Conservation (phyloP, 495 filamentous ascomycete species). For the Talaromyces proteolyticus region DNA sequence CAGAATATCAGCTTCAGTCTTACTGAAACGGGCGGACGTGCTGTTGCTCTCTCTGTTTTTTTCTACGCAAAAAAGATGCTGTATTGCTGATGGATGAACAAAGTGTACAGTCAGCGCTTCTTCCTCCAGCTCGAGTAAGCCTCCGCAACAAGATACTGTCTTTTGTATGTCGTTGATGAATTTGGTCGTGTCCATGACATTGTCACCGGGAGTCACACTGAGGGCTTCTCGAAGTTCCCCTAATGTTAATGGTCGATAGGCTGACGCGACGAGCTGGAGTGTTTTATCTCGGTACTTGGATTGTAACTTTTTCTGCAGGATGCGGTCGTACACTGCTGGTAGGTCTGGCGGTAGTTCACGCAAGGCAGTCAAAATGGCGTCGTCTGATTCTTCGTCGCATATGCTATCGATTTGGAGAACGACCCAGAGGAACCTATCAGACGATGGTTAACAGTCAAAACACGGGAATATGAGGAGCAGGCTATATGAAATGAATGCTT, state of each 20-base stretch:
- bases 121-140: constrained; percentile 37
- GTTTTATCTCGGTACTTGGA: constrained; percentile 9
- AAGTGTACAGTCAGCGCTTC: constrained; percentile 32
- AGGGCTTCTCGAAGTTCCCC: constrained; percentile 38
- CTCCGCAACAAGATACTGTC: constrained; percentile 30
- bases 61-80: constrained; percentile 33
- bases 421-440: constrained; percentile 48
- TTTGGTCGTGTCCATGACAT: constrained; percentile 22
- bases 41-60: background rate
- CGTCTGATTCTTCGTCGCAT: constrained; percentile 30
- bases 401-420: constrained; percentile 36
- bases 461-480: too few species aligned
- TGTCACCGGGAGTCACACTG: constrained; percentile 28
- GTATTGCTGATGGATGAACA: constrained; percentile 36
- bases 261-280: constrained; percentile 24
- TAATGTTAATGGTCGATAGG: constrained; percentile 26
- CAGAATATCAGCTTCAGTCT: constrained; percentile 14
- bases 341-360: constrained; percentile 33
- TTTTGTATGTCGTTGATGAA: constrained; percentile 29
- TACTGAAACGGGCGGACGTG: constrained; percentile 9
- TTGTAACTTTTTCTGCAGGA: background rate
- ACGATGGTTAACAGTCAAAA: too few species aligned
- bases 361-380: constrained; percentile 29
- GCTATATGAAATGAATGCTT: background rate
- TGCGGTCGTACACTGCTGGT: constrained; percentile 26